A percentile compares a stretch with the other conserved stretches of the same genome.
phyloP scores from a whole-genome alignment of 257 asterid species.

The Solanum ossicruentum region DNA sequence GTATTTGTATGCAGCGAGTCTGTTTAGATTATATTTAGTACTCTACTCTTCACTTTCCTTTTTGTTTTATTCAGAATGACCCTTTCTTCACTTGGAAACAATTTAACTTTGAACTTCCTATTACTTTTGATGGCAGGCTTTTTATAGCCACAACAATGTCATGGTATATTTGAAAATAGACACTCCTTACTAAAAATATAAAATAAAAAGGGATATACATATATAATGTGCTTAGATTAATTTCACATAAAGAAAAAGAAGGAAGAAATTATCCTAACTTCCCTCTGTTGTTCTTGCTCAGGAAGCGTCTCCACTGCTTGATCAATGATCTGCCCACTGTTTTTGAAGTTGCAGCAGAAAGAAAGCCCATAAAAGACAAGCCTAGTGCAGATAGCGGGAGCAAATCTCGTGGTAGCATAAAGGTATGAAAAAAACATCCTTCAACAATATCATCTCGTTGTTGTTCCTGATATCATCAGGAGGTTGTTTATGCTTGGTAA shows the following conservation, averaged over 20 bases:
- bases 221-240: not conserved
- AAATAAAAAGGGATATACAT: not conserved
- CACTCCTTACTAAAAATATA: not conserved
- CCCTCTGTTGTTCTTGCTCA: constrained; percentile 8
- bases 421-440: constrained; percentile 22
- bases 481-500: not conserved
- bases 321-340: constrained; percentile 76
- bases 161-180: not conserved
- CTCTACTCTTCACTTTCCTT: too few relatives aligned
- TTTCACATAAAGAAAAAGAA: not conserved
- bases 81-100: not conserved
- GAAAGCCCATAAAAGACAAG: constrained; percentile 70
- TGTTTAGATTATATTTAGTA: not conserved
- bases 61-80: not conserved
- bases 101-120: not conserved
- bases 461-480: not conserved
- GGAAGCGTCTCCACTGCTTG: constrained; percentile 80
- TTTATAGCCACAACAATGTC: not conserved
- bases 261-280: not conserved
- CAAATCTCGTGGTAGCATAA: constrained; percentile 69
- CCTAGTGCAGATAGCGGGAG: constrained; percentile 75
- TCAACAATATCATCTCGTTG: not conserved
- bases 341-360: constrained; percentile 69
- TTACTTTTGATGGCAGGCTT: not conserved
- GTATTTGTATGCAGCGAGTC: not conserved